Evolutionary conservation across 2,329 filamentous ascomycete genomes (phyloP), one percentile per base, ranked within the genome.

Genomic region (Thermothelomyces thermophilus): DNA sequence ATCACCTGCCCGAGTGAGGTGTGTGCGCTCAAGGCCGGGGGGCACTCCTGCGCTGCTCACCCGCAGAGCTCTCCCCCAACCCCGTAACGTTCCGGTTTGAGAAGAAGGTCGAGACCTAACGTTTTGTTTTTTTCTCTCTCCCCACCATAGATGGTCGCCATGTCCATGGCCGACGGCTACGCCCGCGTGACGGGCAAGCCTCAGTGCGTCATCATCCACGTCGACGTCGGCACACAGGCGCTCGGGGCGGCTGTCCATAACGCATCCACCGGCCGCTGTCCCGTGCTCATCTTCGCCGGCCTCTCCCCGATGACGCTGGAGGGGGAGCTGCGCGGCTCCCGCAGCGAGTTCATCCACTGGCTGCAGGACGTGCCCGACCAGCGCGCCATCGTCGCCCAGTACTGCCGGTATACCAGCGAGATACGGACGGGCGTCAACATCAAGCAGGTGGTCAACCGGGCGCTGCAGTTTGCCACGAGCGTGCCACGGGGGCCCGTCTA

Each of bases 361-460:
- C 63, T 69, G 46, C 68, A 71, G 54, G 67, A 71, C 40, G 66
- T 67, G 11, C 68, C 66, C 6, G 67, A 71, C 55, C 69, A 70
- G 53, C 65, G 67, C 50, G 62, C 64, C 26, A 71, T 95, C 51
- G 72, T 95, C 3, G 73, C 79, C 0, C 89, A 95, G 69, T 95
- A 95, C 66, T 94, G 89, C 64, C 79, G 89, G 10, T 95, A 93
- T 62, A 71, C 83, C 0, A 87, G 76, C 3, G 89, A 95, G 70
- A 83, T 94, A 66, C 90, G 89, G 70, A 84, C 85, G 2, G 88
- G 87, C n/a, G 79, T 79, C 62, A 95, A 94, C 62, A 80, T 94
- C 54, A 94, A 94, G 73, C 88, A 95, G 70, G 83, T 94, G 69
- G 86, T 95, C 53, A 89, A 89, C 63, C 83, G 89, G 1, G 89